Base-by-base conservation (phyloP, 768 basidiomycete genomes). In the Coprinopsis cinerea region DNA sequence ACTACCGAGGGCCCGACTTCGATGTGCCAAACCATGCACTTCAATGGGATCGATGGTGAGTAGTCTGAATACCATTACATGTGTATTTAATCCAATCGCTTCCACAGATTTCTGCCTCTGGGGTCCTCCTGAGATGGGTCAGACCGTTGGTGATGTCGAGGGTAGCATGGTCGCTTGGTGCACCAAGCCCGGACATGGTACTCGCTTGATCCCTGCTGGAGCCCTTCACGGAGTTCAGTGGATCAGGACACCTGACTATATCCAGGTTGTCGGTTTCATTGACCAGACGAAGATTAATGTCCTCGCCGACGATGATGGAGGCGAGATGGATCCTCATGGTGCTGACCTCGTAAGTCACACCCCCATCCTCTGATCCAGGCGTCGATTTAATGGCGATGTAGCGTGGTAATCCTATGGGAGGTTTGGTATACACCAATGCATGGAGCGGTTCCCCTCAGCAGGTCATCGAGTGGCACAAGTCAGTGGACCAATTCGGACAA, bases 351-450 rank as follows among this genome's bases (percentile, higher is more conserved):
- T 61, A 27, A 47, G 65, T 62, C 10, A 26, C 23, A 22, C 25
- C 10, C 13, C 25, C 7, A 4, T 13, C 24, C 17, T 26, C 42
- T n/a, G 18, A 7, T 24, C 15, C 4, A 26, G 10, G 23, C 24
- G 18, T 24, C 24, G 7, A 11, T 44, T 22, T 25, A n/a, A 9
- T 44, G 13, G 24, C 9, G 77, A 82, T 56, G 85, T 86, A 84
- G 78, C 81, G 83, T 56, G 88, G 88, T 14, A 92, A 90, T 68
- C 86, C 86, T 2, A 70, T 88, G 23, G 88, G 88, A 54, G 85
- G 79, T 43, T 62, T 89, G 23, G 50, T 88, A 36, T 91, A 75
- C 69, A 80, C 85, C 0, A 82, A 68, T 52, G 74, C 67, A 10
- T 83, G 73, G 58, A 66, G 61, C 41, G 65, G 71, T 15, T 61